Conservation (phyloP, 1,284 basidiomycete genomes). For the Cutaneotrichosporon spelunceum region DNA sequence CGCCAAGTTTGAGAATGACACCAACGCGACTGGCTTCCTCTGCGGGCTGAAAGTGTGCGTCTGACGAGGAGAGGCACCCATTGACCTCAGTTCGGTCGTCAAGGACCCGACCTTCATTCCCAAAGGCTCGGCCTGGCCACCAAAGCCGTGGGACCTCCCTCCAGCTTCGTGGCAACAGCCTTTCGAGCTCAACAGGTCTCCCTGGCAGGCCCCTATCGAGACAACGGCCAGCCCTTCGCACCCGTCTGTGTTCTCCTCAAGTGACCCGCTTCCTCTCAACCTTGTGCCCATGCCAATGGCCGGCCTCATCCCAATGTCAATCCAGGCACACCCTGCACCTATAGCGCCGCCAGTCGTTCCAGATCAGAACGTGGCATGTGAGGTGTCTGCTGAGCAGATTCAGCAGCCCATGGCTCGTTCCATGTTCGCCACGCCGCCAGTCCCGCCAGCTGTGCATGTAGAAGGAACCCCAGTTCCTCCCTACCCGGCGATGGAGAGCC, state of each 20-base stretch:
- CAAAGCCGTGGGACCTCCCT: neutral
- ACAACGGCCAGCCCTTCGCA: neutral
- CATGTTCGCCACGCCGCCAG: neutral
- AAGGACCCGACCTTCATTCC: conserved; percentile 19
- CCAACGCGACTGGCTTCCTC: conserved; percentile 25
- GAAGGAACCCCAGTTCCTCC: neutral
- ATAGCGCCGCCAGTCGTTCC: neutral
- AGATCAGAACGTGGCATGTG: neutral
- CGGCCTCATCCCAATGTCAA: neutral
- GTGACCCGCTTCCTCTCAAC: neutral
- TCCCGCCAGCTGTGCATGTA: no score
- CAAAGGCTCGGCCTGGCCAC: conserved; percentile 1
- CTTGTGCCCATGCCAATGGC: neutral
- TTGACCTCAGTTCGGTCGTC: conserved; percentile 16
- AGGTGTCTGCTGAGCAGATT: neutral
- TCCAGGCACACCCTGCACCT: neutral
- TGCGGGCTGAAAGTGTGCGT: conserved; percentile 45
- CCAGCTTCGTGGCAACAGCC: neutral
- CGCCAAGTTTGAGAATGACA: conserved; percentile 63
- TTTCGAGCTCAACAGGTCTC: neutral
- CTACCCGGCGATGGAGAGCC: neutral
- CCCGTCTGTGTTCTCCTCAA: neutral
- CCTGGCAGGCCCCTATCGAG: neutral
- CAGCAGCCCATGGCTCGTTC: neutral
- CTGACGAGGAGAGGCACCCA: fast-evolving